Evolutionary conservation across 2,329 filamentous ascomycete species (phyloP).

Genomic region (Gnomoniopsis sp.): DNA sequence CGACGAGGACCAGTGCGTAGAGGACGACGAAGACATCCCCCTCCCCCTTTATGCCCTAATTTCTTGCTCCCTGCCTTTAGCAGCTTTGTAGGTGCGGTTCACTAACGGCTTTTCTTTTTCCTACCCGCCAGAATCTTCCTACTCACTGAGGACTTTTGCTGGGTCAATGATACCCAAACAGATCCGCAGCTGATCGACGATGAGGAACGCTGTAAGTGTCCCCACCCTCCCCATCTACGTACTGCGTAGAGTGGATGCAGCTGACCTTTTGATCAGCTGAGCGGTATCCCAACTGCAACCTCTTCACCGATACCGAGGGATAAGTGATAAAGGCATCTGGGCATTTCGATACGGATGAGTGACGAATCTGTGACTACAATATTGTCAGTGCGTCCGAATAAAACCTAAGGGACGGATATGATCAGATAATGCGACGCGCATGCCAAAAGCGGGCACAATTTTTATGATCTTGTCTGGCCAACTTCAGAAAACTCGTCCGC

Average conservation of each 20-base stretch:
- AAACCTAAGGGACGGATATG: no score
- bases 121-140: slow-evolving; percentile 6
- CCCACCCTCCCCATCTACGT: no score
- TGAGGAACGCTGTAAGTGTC: slow-evolving; percentile 2
- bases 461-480: no score
- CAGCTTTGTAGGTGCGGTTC: background rate
- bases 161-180: slow-evolving; percentile 16
- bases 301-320: slow-evolving; percentile 10
- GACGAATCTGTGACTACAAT: no score
- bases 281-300: slow-evolving; percentile 13
- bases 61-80: background rate
- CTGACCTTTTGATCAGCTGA: background rate
- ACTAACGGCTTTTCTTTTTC: background rate
- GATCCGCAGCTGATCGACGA: slow-evolving; percentile 11
- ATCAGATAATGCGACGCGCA: no score
- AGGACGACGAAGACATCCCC: background rate
- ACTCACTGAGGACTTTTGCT: slow-evolving; percentile 15
- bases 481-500: no score
- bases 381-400: no score
- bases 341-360: no score
- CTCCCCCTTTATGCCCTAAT: background rate
- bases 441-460: no score
- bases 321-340: background rate
- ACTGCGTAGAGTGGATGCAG: background rate
- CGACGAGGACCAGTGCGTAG: slow-evolving; percentile 6